Conservation (phyloP, 208 protist genomes). For the Strigomonas culicis region DNA sequence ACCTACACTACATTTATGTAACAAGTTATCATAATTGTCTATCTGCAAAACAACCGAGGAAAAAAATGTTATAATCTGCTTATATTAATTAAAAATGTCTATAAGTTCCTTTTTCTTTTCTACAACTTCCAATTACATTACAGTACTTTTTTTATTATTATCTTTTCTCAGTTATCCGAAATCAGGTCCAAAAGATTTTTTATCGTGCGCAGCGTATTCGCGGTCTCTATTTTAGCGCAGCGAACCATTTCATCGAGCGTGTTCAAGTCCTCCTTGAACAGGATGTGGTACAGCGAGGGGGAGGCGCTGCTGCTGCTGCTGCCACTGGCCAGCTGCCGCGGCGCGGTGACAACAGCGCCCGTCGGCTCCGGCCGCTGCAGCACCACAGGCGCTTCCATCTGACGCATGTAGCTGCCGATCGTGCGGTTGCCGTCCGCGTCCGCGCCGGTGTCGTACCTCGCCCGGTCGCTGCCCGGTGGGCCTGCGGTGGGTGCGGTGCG, state of each 20-base stretch:
- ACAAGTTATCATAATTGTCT: not conserved
- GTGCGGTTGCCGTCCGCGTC: not conserved
- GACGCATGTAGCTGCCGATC: not conserved
- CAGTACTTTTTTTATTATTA: not conserved
- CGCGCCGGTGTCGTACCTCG: no score
- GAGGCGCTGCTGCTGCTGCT: not conserved
- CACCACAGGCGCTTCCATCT: not conserved
- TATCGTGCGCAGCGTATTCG: conserved; percentile 62
- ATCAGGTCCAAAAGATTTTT: conserved; percentile 10
- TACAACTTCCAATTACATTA: not conserved
- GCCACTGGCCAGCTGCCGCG: not conserved
- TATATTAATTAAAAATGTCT: not conserved
- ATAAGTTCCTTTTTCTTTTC: not conserved
- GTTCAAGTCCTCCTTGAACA: not conserved
- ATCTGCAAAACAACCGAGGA: conserved; percentile 6
- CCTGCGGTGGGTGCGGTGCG: no score
- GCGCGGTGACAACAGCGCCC: no score
- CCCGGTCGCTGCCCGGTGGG: no score
- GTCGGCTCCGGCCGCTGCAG: no score
- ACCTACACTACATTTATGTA: not conserved
- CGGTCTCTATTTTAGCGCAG: conserved; percentile 71
- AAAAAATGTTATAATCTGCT: conserved; percentile 1
- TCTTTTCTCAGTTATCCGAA: not conserved
- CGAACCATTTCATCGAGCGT: conserved; percentile 22
- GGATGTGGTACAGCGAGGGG: not conserved